These are phyloP conservation scores for Amphicarpaea edgeworthii DNA, from an alignment of 306 rosid species.

Conservation along the genomic window DNA sequence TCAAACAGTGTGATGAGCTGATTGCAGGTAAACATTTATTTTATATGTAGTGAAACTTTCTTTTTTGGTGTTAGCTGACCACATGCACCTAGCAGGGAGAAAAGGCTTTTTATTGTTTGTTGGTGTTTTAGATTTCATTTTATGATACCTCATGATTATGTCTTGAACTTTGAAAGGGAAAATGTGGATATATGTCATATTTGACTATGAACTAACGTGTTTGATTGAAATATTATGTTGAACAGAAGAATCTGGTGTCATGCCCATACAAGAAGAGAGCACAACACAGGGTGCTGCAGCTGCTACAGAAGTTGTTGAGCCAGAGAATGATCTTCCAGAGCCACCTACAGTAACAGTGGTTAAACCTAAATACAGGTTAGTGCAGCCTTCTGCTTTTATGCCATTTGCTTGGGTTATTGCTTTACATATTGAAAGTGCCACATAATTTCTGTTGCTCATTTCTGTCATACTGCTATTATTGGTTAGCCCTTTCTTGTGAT, in stretches of 20 bases:
- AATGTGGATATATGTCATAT: not conserved
- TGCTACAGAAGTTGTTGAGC: slow-evolving; percentile 41
- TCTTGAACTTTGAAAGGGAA: slow-evolving; percentile 23
- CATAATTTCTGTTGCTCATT: not conserved
- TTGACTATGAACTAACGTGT: slow-evolving; percentile 4
- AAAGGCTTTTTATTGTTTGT: not conserved
- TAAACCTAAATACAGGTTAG: slow-evolving; percentile 78
- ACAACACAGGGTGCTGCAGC: slow-evolving; percentile 37
- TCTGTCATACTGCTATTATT: slow-evolving; percentile 8
- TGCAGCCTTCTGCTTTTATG: slow-evolving; percentile 9
- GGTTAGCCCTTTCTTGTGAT: slow-evolving; percentile 1
- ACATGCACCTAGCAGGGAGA: not conserved
- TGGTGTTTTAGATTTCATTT: slow-evolving; percentile 18
- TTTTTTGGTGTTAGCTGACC: not conserved
- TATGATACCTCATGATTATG: not conserved
- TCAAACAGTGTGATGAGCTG: slow-evolving; percentile 61
- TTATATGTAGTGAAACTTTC: not conserved
- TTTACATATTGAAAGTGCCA: not conserved
- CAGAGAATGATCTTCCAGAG: slow-evolving; percentile 42
- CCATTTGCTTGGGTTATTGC: not conserved
- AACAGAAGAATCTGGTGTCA: slow-evolving; percentile 62
- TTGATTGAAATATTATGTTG: slow-evolving; percentile 26
- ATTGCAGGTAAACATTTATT: slow-evolving; percentile 60
- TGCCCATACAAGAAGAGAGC: slow-evolving; percentile 42
- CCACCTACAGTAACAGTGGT: slow-evolving; percentile 41